phyloP scores from a whole-genome alignment of 2,329 filamentous ascomycete genomes.

The Fusarium nisikadoi region DNA sequence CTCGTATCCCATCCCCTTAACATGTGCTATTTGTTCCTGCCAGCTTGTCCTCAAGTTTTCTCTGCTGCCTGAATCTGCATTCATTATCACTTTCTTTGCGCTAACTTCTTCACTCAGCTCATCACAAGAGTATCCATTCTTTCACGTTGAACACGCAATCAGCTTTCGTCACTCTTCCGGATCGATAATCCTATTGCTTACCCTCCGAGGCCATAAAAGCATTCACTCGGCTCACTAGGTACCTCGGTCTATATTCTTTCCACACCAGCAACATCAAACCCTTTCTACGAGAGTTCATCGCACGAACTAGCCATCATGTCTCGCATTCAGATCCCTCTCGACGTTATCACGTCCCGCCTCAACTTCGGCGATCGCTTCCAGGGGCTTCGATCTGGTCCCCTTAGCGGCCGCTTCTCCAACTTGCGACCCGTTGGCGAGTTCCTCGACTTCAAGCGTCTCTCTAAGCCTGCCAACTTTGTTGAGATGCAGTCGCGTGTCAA shows the following conservation, averaged over 20 bases:
- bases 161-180: slow-evolving; percentile 33
- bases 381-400: slow-evolving; percentile 79
- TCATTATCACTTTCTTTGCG: slow-evolving; percentile 1
- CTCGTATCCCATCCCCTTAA: slow-evolving; percentile 30
- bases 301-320: slow-evolving; percentile 67
- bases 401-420: slow-evolving; percentile 89
- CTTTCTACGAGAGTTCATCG: slow-evolving; percentile 20
- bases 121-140: slow-evolving; percentile 35
- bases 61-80: slow-evolving; percentile 28
- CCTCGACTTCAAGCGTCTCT: slow-evolving; percentile 93
- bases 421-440: slow-evolving; percentile 92
- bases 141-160: slow-evolving; percentile 36
- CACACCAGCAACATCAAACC: slow-evolving; percentile 8
- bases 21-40: slow-evolving; percentile 18
- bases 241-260: slow-evolving; percentile 5
- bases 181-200: slow-evolving; percentile 44
- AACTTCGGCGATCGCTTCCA: slow-evolving; percentile 88
- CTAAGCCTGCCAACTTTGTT: slow-evolving; percentile 90
- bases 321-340: slow-evolving; percentile 91
- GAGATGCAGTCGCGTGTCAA: slow-evolving; percentile 93
- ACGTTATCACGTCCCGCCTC: slow-evolving; percentile 89
- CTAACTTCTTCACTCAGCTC: slow-evolving; percentile 29
- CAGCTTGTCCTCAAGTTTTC: slow-evolving; percentile 42
- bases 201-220: slow-evolving; percentile 30
- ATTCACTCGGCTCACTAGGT: slow-evolving; percentile 11